Conservation (phyloP, 768 basidiomycete species). For the Pleurotus ostreatus region DNA sequence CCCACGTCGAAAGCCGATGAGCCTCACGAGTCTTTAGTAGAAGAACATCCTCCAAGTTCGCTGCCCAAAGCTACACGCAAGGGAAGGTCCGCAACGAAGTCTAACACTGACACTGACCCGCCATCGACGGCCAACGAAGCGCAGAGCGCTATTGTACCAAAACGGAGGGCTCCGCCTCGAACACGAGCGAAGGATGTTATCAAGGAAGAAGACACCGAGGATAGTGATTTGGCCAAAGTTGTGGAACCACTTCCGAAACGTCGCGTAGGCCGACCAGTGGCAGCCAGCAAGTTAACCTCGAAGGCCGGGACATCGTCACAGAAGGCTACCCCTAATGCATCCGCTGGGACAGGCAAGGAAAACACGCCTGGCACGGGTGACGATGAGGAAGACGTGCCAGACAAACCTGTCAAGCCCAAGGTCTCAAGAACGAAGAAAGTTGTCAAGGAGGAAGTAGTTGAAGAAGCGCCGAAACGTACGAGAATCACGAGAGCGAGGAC, state of each 20-base stretch:
- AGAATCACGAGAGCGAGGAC: constrained; percentile 28
- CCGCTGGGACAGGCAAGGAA: constrained; percentile 33
- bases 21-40: not conserved
- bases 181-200: constrained; percentile 13
- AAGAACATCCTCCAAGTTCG: not conserved
- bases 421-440: constrained; percentile 29
- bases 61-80: constrained; percentile 1
- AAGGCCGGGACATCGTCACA: constrained; percentile 30
- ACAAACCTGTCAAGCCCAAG: constrained; percentile 26
- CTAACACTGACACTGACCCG: not conserved
- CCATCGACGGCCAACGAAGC: not conserved
- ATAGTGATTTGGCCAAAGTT: not conserved
- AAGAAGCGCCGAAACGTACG: constrained; percentile 20
- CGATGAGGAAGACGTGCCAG: constrained; percentile 21
- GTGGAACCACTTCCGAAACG: constrained; percentile 1
- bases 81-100: not conserved
- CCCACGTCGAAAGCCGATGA: not conserved
- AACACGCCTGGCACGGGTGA: constrained; percentile 27
- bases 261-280: not conserved
- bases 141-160: not conserved
- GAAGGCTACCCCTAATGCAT: constrained; percentile 6
- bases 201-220: constrained; percentile 5
- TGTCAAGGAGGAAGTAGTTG: constrained; percentile 18
- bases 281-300: constrained; percentile 13
- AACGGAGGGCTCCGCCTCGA: constrained; percentile 1